Base-by-base conservation (phyloP, 2,329 filamentous ascomycete genomes). In the Diplodia sapinea region DNA sequence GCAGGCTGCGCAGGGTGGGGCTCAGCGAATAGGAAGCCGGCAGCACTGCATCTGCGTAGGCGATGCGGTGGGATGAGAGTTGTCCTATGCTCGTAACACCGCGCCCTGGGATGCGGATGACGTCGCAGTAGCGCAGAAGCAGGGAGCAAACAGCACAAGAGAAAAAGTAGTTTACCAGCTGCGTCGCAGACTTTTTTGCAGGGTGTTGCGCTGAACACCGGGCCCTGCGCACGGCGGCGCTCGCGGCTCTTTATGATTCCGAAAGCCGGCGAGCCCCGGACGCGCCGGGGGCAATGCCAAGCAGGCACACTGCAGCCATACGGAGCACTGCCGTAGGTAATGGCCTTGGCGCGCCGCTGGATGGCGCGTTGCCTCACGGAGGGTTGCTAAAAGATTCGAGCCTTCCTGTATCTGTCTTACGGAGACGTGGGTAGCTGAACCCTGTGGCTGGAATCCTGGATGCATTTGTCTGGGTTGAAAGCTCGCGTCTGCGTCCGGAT, bases 121-220 rank as follows among this genome's bases (percentile, higher is more conserved):
- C 50, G 62, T 65, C 33, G 23, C 33, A 13, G 54, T n/a, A 47
- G 43, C 17, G 43, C 43, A n/a, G 43, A 11, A 20, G 43, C n/a
- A 5, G 43, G 38, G 38, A 33, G 56, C 40, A 49, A 26, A 26
- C 59, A 36, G 29, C 43, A 29, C 12, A n/a, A 50, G 23, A 51
- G 31, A 20, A 38, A 36, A 51, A 26, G 57, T 50, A 36, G 12
- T 17, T 31, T 15, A n/a, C 26, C n/a, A 29, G 38, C 26, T 13
- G 57, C 15, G 57, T 50, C 40, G 57, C 57, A 63, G 57, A 62
- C 57, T 62, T 62, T 62, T 62, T 43, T 63, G 47, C 59, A 63
- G 47, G 59, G 59, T 63, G 59, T 51, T 51, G 29, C n/a, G 43
- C 40, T 51, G 17, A 20, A 40, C 31, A n/a, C 20, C 15, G 12